Evolutionary conservation across 495 filamentous ascomycete genomes (phyloP), one percentile per base, ranked within the genome.

Genomic region (Daldinia bambusicola): DNA sequence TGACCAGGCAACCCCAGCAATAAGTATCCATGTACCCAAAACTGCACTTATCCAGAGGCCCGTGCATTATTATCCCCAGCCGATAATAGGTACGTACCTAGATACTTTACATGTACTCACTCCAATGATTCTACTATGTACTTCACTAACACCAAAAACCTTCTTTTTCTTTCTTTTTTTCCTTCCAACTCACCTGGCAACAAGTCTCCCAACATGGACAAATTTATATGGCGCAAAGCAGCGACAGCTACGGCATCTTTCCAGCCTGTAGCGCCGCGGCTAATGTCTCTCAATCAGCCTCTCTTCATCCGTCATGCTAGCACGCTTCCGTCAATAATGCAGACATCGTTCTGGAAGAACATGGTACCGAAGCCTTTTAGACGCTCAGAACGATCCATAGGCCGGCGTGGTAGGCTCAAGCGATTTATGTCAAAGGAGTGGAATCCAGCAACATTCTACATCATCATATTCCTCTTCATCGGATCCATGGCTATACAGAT

Each of bases 381-480:
- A 63, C 50, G 52, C 22, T 55, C 61, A 6, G 62, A 72, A 32
- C 48, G 45, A 51, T 45, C 63, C 6, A 67, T 64, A 2, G 62
- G 69, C 30, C 68, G 64, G 66, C 26, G 26, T 26, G 65, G 76
- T 50, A 62, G 55, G 6, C 48, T 69, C 16, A 79, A 76, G 48
- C 80, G 81, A 53, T 64, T 71, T 30, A 82, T 85, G 59, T 83
- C 85, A 14, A 93, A 90, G 70, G 88, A 89, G 70, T 97, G 93
- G 93, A 98, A 98, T 71, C 96, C 95, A 1, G 92, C 92, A 13
- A 98, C 92, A 0, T 94, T 93, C 74, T 98, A 91, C 82, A 95
- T 99, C 72, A 81, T 92, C 75, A 94, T 98, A 59, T 94, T 93
- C 74, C 84, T 97, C 43, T 85, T 97, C 66, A 94, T 98, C 70